Evolutionary conservation across 371 early-diverging fungal species (phyloP), one percentile per base, ranked within the genome.

Genomic region (Actinomortierella ambigua): DNA sequence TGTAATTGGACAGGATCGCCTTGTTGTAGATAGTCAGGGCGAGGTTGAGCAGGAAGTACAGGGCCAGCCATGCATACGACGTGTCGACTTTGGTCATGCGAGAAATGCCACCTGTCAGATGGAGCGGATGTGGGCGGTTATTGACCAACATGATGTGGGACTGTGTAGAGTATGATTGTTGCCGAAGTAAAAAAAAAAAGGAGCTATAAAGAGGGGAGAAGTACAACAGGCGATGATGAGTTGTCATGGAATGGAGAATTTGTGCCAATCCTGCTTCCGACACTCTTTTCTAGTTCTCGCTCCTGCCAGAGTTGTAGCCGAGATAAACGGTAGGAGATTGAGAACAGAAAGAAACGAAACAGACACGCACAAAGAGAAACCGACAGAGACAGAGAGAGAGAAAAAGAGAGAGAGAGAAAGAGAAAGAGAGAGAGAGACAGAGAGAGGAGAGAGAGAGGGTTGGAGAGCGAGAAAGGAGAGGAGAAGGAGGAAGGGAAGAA

Each of bases 21-120:
- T 95, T 95, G 84, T 91, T 93, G 78, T 92, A 91, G 29, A 95
- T 80, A 0, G 95, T 94, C 41, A 95, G 79, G 29, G 87, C 77
- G 40, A 95, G 86, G 79, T 93, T 94, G 68, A 91, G 79, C 50
- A 83, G 42, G 75, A 95, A 92, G 77, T 95, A 95, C 53, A 86
- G 60, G 34, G 79, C 83, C 50, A 92, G 82, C 85, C 88, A 89
- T 46, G 82, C 57, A 62, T 76, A 77, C 47, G 85, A 84, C 50
- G 82, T 67, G 52, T 76, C 75, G 39, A 57, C 51, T 60, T 73
- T 73, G 14, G 26, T 40, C n/a, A 63, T 59, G 27, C 61, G 67
- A 6, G 60, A 4, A 18, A n/a, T 27, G 29, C 50, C 61, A 2
- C 27, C 57, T 5, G 55, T 17, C 49, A 73, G 67, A 17, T 67